Evolutionary conservation across 306 rosid species (phyloP).

Genomic region (Inga oerstediana): DNA sequence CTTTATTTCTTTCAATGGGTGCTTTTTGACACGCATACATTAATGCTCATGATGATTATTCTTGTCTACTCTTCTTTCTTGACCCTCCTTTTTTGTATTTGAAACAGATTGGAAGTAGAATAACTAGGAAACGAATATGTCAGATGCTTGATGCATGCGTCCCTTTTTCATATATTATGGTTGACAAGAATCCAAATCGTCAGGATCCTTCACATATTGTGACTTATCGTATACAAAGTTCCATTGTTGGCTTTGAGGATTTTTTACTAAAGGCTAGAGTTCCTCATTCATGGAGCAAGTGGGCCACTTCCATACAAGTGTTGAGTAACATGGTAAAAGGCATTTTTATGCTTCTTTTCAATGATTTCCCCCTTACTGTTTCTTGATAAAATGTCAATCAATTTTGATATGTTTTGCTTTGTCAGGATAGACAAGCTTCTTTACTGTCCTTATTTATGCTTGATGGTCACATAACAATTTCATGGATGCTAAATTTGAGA

Average conservation of each 20-base stretch:
- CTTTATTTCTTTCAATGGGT: neutral
- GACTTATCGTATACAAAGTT: slow-evolving; percentile 78
- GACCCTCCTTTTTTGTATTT: slow-evolving; percentile 24
- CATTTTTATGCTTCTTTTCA: neutral
- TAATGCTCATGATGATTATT: slow-evolving; percentile 5
- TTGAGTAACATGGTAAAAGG: slow-evolving; percentile 67
- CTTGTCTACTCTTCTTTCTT: slow-evolving; percentile 4
- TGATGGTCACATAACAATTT: neutral
- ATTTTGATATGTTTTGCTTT: neutral
- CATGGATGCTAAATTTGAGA: neutral
- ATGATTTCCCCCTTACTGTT: neutral
- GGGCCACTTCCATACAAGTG: slow-evolving; percentile 57
- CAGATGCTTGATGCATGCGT: slow-evolving; percentile 76
- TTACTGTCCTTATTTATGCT: neutral
- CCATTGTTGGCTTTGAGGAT: slow-evolving; percentile 62
- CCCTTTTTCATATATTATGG: slow-evolving; percentile 81
- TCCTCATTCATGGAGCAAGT: slow-evolving; percentile 49
- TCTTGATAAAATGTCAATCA: neutral
- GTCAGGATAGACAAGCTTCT: neutral
- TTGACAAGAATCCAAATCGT: slow-evolving; percentile 85
- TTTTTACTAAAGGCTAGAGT: slow-evolving; percentile 55
- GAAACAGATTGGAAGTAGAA: slow-evolving; percentile 87
- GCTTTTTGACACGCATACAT: slow-evolving; percentile 4
- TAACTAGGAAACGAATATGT: slow-evolving; percentile 85
- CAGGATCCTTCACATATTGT: slow-evolving; percentile 91